Evolutionary conservation across 768 basidiomycete species (phyloP).

Genomic region (Obba rivulosa): DNA sequence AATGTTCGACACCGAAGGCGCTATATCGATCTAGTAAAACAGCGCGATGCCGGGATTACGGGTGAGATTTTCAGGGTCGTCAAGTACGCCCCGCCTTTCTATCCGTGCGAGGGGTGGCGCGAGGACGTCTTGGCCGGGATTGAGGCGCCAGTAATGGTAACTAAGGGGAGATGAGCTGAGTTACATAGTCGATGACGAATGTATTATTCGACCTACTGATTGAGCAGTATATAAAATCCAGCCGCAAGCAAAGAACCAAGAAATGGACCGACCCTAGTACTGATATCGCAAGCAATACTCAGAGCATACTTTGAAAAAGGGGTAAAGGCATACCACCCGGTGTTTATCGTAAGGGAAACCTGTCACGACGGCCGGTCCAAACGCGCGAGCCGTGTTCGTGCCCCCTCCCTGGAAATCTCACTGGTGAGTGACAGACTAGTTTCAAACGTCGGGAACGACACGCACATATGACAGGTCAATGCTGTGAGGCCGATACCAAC

Average conservation of each 20-base stretch:
- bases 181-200: background rate
- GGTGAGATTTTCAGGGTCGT: no score
- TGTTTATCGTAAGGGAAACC: slow-evolving; percentile 50
- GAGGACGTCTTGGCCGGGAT: slow-evolving; percentile 40
- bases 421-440: background rate
- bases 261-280: slow-evolving; percentile 71
- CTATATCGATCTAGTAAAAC: no score
- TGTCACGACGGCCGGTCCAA: slow-evolving; percentile 65
- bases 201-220: slow-evolving; percentile 32
- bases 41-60: no score
- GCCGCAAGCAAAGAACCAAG: slow-evolving; percentile 59
- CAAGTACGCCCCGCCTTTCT: no score
- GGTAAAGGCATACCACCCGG: slow-evolving; percentile 50
- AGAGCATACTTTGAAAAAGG: background rate
- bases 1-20: no score
- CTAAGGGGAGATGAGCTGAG: background rate
- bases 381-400: slow-evolving; percentile 66
- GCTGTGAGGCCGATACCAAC: slow-evolving; percentile 62
- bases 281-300: slow-evolving; percentile 17
- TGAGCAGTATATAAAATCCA: slow-evolving; percentile 52
- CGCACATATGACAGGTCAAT: slow-evolving; percentile 57
- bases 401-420: slow-evolving; percentile 62
- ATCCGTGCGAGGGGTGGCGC: slow-evolving; percentile 4
- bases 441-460: background rate
- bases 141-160: slow-evolving; percentile 43